Base-by-base conservation (phyloP, 2,329 filamentous ascomycete species). In the Aureobasidium sp. region DNA sequence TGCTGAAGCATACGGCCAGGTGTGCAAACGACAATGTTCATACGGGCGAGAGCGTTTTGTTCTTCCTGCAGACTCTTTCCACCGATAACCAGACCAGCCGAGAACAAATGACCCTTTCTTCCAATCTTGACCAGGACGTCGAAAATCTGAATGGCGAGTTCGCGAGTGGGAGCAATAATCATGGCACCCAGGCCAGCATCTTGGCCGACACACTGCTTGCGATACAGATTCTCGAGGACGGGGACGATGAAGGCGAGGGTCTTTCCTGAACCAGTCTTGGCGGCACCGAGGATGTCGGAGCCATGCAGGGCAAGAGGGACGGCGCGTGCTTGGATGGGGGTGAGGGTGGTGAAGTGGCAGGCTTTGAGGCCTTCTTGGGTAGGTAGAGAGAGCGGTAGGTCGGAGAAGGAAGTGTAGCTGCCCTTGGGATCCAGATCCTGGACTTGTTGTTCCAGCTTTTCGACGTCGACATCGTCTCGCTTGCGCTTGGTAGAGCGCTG, bases 1-100 rank as follows among this genome's bases (percentile, higher is more conserved):
- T 99, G 94, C 75, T 99, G 94, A 68, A 97, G 78, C 82, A 99
- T 96, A 39, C 94, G 85, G 1, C 94, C 94, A 0, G 94, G 94
- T 1, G 94, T 99, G 70, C 92, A 96, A 11, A 99, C 91, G 29
- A 99, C 78, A 52, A 99, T 97, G 72, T 97, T 99, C 93, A 99
- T 97, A 66, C 91, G 85, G 3, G 85, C 84, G 64, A 99, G 73
- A 37, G 92, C 84, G 68, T 95, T 90, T 27, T 90, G 86, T 76
- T 99, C 87, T 71, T 97, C 92, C 71, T 89, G 87, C 69, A 97
- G 72, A 72, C 84, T 92, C 81, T 96, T 96, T 44, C 94, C 94
- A 44, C 94, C 94, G 69, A 97, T 97, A 11, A 99, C 85, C 69
- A 97, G 76, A 0, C 94, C 94, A 0, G 94, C 94, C 0, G 93